Evolutionary conservation across 805 yeast genomes (phyloP).

Genomic region (Tetrapisispora nanseiensis): DNA sequence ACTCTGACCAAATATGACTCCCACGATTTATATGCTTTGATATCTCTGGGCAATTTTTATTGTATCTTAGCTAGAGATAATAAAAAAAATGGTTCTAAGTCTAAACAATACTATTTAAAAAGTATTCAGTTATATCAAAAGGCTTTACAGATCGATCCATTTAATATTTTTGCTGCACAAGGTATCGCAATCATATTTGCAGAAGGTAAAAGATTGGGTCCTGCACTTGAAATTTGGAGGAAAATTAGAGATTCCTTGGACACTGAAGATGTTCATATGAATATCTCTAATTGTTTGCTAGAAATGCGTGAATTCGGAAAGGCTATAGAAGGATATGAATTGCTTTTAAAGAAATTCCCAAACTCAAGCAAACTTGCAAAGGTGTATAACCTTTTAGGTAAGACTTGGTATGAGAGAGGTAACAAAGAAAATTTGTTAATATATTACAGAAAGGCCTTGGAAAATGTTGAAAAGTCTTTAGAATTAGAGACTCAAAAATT

Average conservation of each 20-base stretch:
- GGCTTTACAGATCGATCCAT: constrained; percentile 72
- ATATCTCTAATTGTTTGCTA: constrained; percentile 76
- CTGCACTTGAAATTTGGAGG: constrained; percentile 78
- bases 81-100: constrained; percentile 36
- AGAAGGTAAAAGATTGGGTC: constrained; percentile 62
- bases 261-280: constrained; percentile 73
- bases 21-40: constrained; percentile 82
- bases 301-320: constrained; percentile 76
- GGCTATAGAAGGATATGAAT: constrained; percentile 81
- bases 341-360: constrained; percentile 57
- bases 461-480: constrained; percentile 50
- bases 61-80: constrained; percentile 71
- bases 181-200: constrained; percentile 92
- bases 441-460: constrained; percentile 53
- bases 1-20: constrained; percentile 74
- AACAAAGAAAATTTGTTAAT: constrained; percentile 51
- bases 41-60: constrained; percentile 84
- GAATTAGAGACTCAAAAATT: constrained; percentile 18
- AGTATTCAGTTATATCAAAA: constrained; percentile 91
- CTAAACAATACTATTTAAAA: constrained; percentile 68
- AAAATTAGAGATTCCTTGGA: constrained; percentile 83
- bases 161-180: constrained; percentile 92
- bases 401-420: constrained; percentile 83
- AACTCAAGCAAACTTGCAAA: constrained; percentile 55
- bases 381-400: constrained; percentile 63